These are phyloP conservation scores for Sistotremastrum niveocremeum DNA, from an alignment of 768 basidiomycete genomes.

Conservation along the genomic window DNA sequence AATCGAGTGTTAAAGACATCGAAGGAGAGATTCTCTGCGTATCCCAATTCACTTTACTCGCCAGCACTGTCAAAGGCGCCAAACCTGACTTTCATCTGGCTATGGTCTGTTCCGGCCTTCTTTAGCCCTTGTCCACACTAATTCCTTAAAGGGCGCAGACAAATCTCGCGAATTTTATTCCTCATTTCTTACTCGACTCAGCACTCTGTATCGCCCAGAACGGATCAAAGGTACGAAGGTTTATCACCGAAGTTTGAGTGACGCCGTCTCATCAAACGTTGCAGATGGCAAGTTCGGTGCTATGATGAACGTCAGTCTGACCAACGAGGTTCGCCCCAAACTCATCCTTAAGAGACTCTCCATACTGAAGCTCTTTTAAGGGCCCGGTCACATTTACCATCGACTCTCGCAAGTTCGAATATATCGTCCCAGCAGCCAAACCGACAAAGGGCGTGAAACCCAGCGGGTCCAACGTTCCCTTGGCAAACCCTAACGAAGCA, in stretches of 20 bases:
- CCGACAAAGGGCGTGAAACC: not conserved
- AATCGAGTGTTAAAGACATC: conserved; percentile 73
- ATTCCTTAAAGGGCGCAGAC: conserved; percentile 40
- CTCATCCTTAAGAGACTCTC: conserved; percentile 1
- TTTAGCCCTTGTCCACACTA: not conserved
- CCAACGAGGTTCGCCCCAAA: conserved; percentile 54
- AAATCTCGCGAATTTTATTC: conserved; percentile 57
- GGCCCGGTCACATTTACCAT: conserved; percentile 79
- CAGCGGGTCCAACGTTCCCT: no score
- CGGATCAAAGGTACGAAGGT: conserved; percentile 59
- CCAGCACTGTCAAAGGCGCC: conserved; percentile 75
- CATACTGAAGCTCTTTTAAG: conserved; percentile 21
- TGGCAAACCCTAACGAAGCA: no score
- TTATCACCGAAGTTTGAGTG: not conserved
- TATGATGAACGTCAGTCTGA: conserved; percentile 86
- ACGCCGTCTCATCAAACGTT: not conserved
- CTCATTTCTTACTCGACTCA: conserved; percentile 56
- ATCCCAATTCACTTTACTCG: conserved; percentile 86
- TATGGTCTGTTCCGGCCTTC: conserved; percentile 45
- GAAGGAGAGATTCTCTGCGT: conserved; percentile 87
- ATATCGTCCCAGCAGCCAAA: conserved; percentile 18
- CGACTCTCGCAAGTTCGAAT: conserved; percentile 71
- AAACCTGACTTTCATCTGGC: conserved; percentile 90
- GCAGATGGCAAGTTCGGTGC: conserved; percentile 89
- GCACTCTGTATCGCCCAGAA: conserved; percentile 50